Percentiles rank a stretch among this genome's conserved stretches.
Conservation (phyloP, 2,329 filamentous ascomycete species). For the Aspergillus hortae region DNA sequence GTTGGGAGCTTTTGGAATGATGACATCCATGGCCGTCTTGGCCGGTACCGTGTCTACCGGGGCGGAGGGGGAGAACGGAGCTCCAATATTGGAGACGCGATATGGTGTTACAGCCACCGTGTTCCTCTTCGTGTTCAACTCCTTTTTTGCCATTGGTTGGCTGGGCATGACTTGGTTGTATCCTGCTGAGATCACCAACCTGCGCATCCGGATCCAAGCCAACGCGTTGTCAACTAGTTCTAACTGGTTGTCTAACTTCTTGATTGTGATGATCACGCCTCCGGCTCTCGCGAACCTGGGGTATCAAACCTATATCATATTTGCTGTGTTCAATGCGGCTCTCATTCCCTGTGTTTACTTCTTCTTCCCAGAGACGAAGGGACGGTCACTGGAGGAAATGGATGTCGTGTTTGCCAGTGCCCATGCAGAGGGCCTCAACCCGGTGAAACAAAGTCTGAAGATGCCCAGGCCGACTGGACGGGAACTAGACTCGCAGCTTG, state of each 20-base stretch:
- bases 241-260: constrained; percentile 62
- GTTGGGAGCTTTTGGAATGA: constrained; percentile 17
- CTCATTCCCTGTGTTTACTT: constrained; percentile 56
- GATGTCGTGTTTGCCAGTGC: constrained; percentile 36
- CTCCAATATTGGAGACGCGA: neutral
- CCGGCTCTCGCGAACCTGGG: constrained; percentile 54
- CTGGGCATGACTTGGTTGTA: constrained; percentile 56
- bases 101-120: constrained; percentile 11
- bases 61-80: neutral
- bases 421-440: constrained; percentile 2
- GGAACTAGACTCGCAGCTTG: neutral
- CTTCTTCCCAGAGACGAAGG: constrained; percentile 59
- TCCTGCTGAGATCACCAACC: constrained; percentile 48
- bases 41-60: constrained; percentile 2
- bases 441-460: constrained; percentile 4
- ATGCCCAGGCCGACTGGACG: neutral
- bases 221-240: constrained; percentile 61
- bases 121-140: constrained; percentile 61
- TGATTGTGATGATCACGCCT: constrained; percentile 65
- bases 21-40: constrained; percentile 3
- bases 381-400: constrained; percentile 62
- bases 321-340: constrained; percentile 52
- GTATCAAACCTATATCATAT: constrained; percentile 54
- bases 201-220: constrained; percentile 57
- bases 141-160: constrained; percentile 63